Percentiles rank a stretch among this genome's conserved stretches.
Conservation (phyloP, 73 alveolate species). For the Paraurostyla sp. region DNA sequence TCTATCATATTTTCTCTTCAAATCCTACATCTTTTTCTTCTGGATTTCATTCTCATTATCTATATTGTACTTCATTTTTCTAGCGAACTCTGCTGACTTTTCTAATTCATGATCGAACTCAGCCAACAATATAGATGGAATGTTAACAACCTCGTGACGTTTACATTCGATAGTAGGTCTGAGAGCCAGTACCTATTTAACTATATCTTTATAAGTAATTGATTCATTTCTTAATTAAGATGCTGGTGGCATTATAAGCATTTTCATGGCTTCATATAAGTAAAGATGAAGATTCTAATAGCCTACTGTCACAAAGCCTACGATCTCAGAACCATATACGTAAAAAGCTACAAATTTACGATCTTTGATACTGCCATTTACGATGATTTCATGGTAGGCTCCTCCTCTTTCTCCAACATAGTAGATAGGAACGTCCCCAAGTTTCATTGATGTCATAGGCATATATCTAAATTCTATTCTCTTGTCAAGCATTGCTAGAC, state of each 20-base stretch:
- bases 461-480: conserved; percentile 60
- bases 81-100: background rate
- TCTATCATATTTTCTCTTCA: conserved; percentile 45
- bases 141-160: background rate
- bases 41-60: conserved; percentile 13
- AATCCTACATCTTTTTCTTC: conserved; percentile 16
- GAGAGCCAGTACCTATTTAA: background rate
- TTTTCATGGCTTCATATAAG: conserved; percentile 63
- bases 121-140: conserved; percentile 56
- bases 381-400: background rate
- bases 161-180: conserved; percentile 20
- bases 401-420: conserved; percentile 73
- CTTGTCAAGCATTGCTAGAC: conserved; percentile 69
- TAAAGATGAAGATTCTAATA: conserved; percentile 67
- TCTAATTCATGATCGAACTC: conserved; percentile 47
- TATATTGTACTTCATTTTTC: background rate
- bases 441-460: conserved; percentile 62
- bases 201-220: conserved; percentile 46
- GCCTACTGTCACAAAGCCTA: conserved; percentile 72
- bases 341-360: conserved; percentile 54
- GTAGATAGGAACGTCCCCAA: conserved; percentile 53
- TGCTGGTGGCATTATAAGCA: conserved; percentile 67
- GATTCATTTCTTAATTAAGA: conserved; percentile 1
- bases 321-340: conserved; percentile 53
- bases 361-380: conserved; percentile 57